These are phyloP conservation scores for Pleurotus sapidus DNA, from an alignment of 768 basidiomycete genomes.

Conservation along the genomic window DNA sequence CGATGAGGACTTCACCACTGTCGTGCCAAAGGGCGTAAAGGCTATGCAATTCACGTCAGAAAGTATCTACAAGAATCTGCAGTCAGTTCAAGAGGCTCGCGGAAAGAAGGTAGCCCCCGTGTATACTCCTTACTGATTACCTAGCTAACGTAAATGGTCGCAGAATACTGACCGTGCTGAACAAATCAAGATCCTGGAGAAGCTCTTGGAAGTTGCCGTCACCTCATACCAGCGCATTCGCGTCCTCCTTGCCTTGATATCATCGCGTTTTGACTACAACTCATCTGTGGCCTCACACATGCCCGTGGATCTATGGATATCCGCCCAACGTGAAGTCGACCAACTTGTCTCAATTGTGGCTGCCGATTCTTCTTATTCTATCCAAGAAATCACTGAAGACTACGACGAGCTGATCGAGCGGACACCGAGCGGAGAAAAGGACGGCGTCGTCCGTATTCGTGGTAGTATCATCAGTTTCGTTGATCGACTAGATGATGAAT, in stretches of 20 bases:
- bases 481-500: slow-evolving; percentile 96
- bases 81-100: slow-evolving; percentile 88
- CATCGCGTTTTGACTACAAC: slow-evolving; percentile 96
- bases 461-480: slow-evolving; percentile 96
- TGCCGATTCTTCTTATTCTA: slow-evolving; percentile 68
- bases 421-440: slow-evolving; percentile 64
- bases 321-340: slow-evolving; percentile 86
- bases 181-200: slow-evolving; percentile 89
- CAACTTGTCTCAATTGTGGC: slow-evolving; percentile 80
- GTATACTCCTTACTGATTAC: background rate
- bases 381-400: slow-evolving; percentile 85
- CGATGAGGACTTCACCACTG: slow-evolving; percentile 80
- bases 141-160: slow-evolving; percentile 3
- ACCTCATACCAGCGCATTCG: slow-evolving; percentile 93
- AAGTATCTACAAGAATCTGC: slow-evolving; percentile 88
- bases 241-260: slow-evolving; percentile 89
- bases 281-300: slow-evolving; percentile 83
- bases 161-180: slow-evolving; percentile 96
- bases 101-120: slow-evolving; percentile 78
- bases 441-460: slow-evolving; percentile 80
- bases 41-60: slow-evolving; percentile 79
- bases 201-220: slow-evolving; percentile 78
- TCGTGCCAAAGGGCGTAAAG: slow-evolving; percentile 83
- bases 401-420: slow-evolving; percentile 92
- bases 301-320: slow-evolving; percentile 89